Conservation (phyloP, 306 rosid species). For the Castanopsis chinensis region DNA sequence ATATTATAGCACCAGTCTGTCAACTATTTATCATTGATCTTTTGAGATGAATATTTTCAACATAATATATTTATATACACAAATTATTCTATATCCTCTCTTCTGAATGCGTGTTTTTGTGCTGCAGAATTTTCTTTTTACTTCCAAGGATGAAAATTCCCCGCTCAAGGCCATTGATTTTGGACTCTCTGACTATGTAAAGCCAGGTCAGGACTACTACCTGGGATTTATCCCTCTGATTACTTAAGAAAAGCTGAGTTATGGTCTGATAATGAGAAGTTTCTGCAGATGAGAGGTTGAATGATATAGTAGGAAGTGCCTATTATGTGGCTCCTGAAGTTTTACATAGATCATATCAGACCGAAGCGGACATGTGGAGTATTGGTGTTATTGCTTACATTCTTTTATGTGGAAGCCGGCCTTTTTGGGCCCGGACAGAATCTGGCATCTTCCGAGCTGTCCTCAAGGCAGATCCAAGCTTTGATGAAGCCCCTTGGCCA, state of each 20-base stretch:
- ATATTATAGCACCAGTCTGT: not conserved
- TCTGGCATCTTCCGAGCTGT: conserved; percentile 86
- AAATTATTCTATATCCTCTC: conserved; percentile 10
- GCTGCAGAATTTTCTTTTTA: conserved; percentile 73
- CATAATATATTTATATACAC: not conserved
- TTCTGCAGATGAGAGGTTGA: conserved; percentile 74
- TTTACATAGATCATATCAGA: conserved; percentile 77
- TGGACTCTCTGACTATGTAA: conserved; percentile 82
- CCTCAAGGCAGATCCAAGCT: conserved; percentile 78
- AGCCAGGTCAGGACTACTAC: conserved; percentile 57
- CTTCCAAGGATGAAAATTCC: conserved; percentile 58
- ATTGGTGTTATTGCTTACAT: conserved; percentile 86
- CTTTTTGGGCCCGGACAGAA: conserved; percentile 84
- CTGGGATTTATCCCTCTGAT: not conserved
- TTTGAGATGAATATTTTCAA: not conserved
- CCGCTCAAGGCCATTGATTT: conserved; percentile 70
- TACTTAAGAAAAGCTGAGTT: not conserved
- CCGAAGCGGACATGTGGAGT: conserved; percentile 94
- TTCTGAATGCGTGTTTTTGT: conserved; percentile 26
- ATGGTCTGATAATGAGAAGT: conserved; percentile 3
- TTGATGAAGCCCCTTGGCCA: conserved; percentile 91
- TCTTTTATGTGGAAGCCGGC: conserved; percentile 85
- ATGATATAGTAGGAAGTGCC: conserved; percentile 88
- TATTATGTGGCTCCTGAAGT: conserved; percentile 94
- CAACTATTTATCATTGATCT: not conserved